Evolutionary conservation across 23 red algal genomes (phyloP), one percentile per base, ranked within the genome.

Genomic region (Agarophyton chilense): DNA sequence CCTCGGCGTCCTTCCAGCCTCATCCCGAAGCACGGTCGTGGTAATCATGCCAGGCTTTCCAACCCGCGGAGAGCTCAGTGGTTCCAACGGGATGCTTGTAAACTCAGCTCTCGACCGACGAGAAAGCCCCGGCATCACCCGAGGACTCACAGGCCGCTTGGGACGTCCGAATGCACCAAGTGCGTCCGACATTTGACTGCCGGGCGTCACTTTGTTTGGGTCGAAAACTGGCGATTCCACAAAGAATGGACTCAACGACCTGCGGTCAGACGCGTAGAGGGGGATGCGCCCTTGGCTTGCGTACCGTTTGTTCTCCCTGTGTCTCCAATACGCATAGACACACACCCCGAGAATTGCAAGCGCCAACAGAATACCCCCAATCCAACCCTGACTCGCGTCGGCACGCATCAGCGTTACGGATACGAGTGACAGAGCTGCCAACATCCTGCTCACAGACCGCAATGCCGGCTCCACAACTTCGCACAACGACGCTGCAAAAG

Each of bases 401-500:
- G 84, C 73, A 1, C 60, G 45, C 93, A 95, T 95, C 67, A 87
- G 13, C 17, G 52, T 17, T 21, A 85, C 93, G 52, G 71, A 38
- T 18, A 95, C 84, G 10, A 95, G 79, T 10, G 84, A 75, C 75
- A 95, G 40, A 18, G 75, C 62, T 0, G 93, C 35, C 60, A 90
- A 74, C 57, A 90, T 26, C 86, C 86, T 95, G 43, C 81, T 94
- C 41, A 98, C 76, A 3, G 91, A 81, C 35, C 94, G 74, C 86
- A 98, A 41, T 10, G 83, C 67, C n/a, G 95, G 95, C 17, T 91
- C 95, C 39, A 65, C 81, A 22, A 86, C 83, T 33, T 98, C 91
- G 44, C 80, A 85, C 32, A 98, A 63, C 17, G 95, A 68, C 66
- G 79, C 81, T 44, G 89, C 95, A 18, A 98, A 46, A 40, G 91